Conservation (phyloP, 345 rosid genomes). For the Adansonia digitata region DNA sequence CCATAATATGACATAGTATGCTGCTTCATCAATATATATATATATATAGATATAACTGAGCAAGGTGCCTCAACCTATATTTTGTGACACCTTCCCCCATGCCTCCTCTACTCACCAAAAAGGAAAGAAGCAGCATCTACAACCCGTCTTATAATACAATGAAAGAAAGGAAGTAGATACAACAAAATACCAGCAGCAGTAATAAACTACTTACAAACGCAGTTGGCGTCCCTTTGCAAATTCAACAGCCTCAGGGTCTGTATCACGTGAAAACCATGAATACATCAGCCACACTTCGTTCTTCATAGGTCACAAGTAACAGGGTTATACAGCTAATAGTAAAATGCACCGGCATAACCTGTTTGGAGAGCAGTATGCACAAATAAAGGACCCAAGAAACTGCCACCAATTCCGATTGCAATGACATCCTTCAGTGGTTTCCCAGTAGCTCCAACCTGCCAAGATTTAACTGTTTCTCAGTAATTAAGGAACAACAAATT, state of each 20-base stretch:
- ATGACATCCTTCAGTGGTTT: slow-evolving; percentile 77
- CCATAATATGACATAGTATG: neutral
- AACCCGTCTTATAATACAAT: neutral
- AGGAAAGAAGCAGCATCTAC: neutral
- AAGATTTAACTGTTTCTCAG: slow-evolving; percentile 21
- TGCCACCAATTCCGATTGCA: slow-evolving; percentile 93
- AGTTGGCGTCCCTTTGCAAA: slow-evolving; percentile 75
- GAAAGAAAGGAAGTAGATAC: neutral
- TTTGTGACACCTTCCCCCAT: neutral
- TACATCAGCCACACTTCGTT: neutral
- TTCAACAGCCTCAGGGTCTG: slow-evolving; percentile 80
- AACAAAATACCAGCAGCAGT: neutral
- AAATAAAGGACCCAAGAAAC: slow-evolving; percentile 95
- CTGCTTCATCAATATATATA: neutral
- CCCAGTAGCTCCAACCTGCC: slow-evolving; percentile 93
- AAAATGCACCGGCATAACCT: slow-evolving; percentile 31
- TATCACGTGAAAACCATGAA: slow-evolving; percentile 15
- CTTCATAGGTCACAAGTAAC: neutral
- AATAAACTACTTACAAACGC: slow-evolving; percentile 61
- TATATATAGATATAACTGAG: neutral
- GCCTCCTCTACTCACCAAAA: neutral
- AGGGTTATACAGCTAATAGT: slow-evolving; percentile 3
- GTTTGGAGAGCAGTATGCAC: slow-evolving; percentile 94
- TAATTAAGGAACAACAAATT: slow-evolving; percentile 6
- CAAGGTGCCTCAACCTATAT: neutral